Evolutionary conservation across 225 moss, liverwort and hornwort genomes (phyloP).

Genomic region (Rhytidiadelphus loreus): DNA sequence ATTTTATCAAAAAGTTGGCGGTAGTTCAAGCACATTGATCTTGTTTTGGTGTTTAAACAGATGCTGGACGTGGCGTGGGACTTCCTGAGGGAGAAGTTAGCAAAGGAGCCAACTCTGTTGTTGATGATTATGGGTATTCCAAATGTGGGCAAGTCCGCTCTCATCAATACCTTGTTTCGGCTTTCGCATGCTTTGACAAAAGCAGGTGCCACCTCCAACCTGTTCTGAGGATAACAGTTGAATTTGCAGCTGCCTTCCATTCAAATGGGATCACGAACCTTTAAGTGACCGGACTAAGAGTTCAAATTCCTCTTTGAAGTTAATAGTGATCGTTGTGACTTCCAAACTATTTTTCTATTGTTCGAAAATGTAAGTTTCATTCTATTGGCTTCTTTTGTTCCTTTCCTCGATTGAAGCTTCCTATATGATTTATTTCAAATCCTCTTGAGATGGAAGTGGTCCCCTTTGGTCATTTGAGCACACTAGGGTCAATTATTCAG

Average conservation of each 20-base stretch:
- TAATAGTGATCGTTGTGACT: background rate
- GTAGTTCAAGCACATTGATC: background rate
- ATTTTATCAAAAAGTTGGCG: background rate
- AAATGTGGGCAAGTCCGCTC: slow-evolving; percentile 96
- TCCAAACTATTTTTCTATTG: background rate
- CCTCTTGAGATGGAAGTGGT: background rate
- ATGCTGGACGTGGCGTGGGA: slow-evolving; percentile 70
- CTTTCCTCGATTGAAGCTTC: background rate
- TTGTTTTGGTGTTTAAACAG: slow-evolving; percentile 18
- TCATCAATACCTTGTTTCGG: slow-evolving; percentile 74
- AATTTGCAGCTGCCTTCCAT: background rate
- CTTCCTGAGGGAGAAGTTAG: slow-evolving; percentile 54
- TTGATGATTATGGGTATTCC: slow-evolving; percentile 95
- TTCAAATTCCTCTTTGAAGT: background rate
- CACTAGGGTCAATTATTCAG: background rate
- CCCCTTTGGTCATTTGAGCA: background rate
- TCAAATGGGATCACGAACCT: background rate
- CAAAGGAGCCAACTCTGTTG: slow-evolving; percentile 78
- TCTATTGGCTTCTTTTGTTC: background rate
- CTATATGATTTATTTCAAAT: background rate
- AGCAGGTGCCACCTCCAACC: slow-evolving; percentile 46
- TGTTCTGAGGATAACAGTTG: background rate
- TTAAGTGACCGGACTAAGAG: background rate
- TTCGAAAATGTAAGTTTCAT: background rate
- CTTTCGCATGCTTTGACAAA: slow-evolving; percentile 32